Base-by-base conservation (phyloP, 257 asterid species). In the Cruciata laevipes region DNA sequence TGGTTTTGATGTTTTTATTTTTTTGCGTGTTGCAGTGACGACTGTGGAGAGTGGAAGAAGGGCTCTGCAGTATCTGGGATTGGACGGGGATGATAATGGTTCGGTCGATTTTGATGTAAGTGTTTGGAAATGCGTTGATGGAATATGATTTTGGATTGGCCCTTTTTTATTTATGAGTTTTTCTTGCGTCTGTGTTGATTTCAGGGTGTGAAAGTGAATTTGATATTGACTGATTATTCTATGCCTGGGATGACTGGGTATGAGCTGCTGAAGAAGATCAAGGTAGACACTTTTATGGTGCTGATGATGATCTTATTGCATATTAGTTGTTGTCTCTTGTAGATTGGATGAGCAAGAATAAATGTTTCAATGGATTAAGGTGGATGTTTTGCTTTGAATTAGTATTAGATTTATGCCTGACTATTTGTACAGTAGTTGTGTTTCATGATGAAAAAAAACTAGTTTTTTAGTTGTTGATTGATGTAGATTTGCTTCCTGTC, bases 201-300 rank as follows among this genome's bases (percentile, higher is more conserved):
- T 11, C 82, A 91, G 96, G 91, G 69, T 21, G 63, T 89, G 89
- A 89, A 91, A 89, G 90, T 91, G 51, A 89, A 89, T 84, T 80
- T 89, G 73, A 84, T 89, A 63, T 72, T 91, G 75, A 86, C 97
- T 6, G 97, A 91, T 73, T 91, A 91, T 65, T 91, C 97, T n/a
- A 91, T 91, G 98, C 98, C 98, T 80, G 98, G 90, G 65, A 91
- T 91, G 98, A 89, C 96, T 33, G 98, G 98, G 40, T 91, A 83
- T 81, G 98, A 91, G 37, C 96, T 91, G 44, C 95, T 91, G 8
- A 87, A 91, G 74, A 87, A 76, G 87, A 87, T 91, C 5, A 91
- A 91, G 98, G 96, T 86, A 61, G 7, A 86, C 80, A 7, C 55
- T 47, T 47, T 5, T 47, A 16, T 47, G n/a, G n/a, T 47, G n/a